Conservation (phyloP, 2,329 filamentous ascomycete species). For the Aspergillus viridinutans region DNA sequence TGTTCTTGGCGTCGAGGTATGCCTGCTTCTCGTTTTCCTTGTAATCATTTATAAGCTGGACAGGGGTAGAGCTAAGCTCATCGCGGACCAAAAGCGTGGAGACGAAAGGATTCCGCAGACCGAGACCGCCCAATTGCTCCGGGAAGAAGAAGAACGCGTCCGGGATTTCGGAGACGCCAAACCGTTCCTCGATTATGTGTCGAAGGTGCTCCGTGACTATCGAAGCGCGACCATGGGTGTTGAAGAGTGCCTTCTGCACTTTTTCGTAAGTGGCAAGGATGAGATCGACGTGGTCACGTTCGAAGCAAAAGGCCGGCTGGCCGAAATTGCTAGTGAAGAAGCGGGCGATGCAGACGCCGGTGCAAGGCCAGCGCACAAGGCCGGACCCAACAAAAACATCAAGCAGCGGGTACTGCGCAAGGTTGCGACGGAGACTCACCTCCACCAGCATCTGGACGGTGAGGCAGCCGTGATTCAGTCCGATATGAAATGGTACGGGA, state of each 20-base stretch:
- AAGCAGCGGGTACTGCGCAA: constrained; percentile 39
- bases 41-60: constrained; percentile 20
- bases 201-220: constrained; percentile 52
- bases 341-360: constrained; percentile 32
- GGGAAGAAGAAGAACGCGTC: constrained; percentile 49
- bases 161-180: constrained; percentile 41
- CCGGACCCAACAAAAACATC: constrained; percentile 20
- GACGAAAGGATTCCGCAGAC: constrained; percentile 46
- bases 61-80: constrained; percentile 18
- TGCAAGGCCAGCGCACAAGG: neutral
- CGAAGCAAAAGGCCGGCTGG: constrained; percentile 48
- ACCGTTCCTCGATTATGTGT: constrained; percentile 46
- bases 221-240: constrained; percentile 3
- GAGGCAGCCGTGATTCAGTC: constrained; percentile 40
- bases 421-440: constrained; percentile 37
- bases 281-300: constrained; percentile 46
- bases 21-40: constrained; percentile 18
- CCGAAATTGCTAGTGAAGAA: constrained; percentile 54
- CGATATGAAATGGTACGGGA: constrained; percentile 43
- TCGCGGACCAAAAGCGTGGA: constrained; percentile 37
- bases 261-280: constrained; percentile 44
- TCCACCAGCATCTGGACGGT: constrained; percentile 30
- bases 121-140: constrained; percentile 45
- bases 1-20: constrained; percentile 20
- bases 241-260: constrained; percentile 47